Base-by-base conservation (phyloP, 371 early-diverging fungal species). In the Mortierella polycephala region DNA sequence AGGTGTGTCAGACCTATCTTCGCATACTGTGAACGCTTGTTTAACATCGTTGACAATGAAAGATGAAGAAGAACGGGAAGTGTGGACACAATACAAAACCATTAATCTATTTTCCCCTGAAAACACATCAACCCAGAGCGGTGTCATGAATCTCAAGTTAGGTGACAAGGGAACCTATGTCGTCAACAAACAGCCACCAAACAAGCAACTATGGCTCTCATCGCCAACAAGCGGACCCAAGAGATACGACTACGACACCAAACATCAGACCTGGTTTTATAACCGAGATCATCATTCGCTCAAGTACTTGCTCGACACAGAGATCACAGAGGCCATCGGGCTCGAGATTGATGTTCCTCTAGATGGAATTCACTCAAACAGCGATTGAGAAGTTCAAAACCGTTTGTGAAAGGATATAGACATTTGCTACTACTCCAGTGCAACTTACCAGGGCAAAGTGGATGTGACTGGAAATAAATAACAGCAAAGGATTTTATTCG, bases 131-230 rank as follows among this genome's bases (percentile, higher is more conserved):
- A 46, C 9, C 37, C 67, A 82, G 82, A 81, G 83, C 52, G 98
- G 98, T 39, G 98, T 98, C 8, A 85, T 99, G 87, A 97, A 95
- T 0, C 72, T 98, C 30, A 90, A 88, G 20, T 83, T 98, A 0
- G 97, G 96, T 9, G 75, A 63, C n/a, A 76, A 86, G 51, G 99
- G 99, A 21, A 97, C 96, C 0, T 99, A 96, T 82, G 98, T 99
- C 0, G 83, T 99, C 73, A 99, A 99, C 85, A 99, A 98, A 81
- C 99, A 99, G 83, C 99, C 99, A 23, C 96, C 99, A 3, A 98
- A 98, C 86, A 91, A 91, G 77, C 99, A 99, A 83, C 95, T 99
- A 20, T 99, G 99, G 99, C 84, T 96, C 9, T 98, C 99, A 14
- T 98, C 99, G 8, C 99, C 99, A 6, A 74, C 92, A 40, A 93